Base-by-base conservation (phyloP, 2,329 filamentous ascomycete species). In the Cercospora zeina region DNA sequence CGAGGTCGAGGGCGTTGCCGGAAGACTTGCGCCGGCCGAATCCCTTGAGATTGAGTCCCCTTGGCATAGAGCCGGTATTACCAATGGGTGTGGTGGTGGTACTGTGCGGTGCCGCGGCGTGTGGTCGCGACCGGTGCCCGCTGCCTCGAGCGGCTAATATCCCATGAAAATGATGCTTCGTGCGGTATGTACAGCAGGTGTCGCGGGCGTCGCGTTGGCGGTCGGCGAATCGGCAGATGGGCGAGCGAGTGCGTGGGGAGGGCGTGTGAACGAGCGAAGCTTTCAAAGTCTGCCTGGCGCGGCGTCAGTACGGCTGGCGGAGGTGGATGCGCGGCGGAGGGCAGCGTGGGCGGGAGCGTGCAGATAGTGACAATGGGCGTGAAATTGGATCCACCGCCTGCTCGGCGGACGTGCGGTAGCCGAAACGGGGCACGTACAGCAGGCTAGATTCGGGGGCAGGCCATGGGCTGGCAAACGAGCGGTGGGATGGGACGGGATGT, bases 21-120 rank as follows among this genome's bases (percentile, higher is more conserved):
- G 81, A 81, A 62, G 82, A 84, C 74, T 83, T 83, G 68, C 82
- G 80, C 69, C 82, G 78, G 67, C 75, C 74, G 70, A 84, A 83
- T 62, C 65, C 65, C 67, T 83, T 84, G 56, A 82, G 80, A 54
- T 82, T 74, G 73, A 84, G 83, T 72, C 65, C 65, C 42, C 83
- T 83, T 70, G 82, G 82, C 81, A 84, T 84, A 60, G 58, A 69
- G 65, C 64, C 69, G 70, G 68, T 60, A 34, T 62, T 70, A 59
- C 58, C 13, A 36, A 19, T 61, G 37, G 21, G 50, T 36, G n/a
- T 34, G 9, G 24, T 21, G 30, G 19, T n/a, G 45, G 24, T 36
- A 51, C 50, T 53, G 33, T 50, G 55, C 56, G 57, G 62, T 54
- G 42, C 31, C 42, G 30, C 37, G 57, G 61, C 37, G 57, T 34